A percentile compares a stretch with the other conserved stretches of the same genome.
Evolutionary conservation across 352 stramenopile species (phyloP).

Genomic region (Globisporangium irregulare): DNA sequence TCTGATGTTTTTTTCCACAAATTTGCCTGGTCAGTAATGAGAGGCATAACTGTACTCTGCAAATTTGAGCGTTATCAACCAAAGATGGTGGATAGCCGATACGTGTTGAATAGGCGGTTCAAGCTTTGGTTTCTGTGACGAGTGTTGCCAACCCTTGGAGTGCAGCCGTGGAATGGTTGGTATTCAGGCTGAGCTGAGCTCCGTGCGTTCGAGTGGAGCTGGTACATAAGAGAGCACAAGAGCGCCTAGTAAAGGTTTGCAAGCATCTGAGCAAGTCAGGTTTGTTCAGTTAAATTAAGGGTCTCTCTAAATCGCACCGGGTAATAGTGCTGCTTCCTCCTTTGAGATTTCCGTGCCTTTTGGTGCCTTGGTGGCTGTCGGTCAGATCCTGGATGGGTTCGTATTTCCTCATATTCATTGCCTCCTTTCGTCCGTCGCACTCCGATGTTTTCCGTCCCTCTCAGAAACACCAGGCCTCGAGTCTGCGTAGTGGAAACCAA

Average conservation of each 20-base stretch:
- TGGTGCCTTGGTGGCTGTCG: background rate
- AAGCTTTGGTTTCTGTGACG: background rate
- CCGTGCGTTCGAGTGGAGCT: too few relatives aligned
- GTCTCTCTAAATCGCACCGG: background rate
- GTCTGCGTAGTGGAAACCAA: background rate
- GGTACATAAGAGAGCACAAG: too few relatives aligned
- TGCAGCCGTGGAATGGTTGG: background rate
- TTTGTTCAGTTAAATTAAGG: background rate
- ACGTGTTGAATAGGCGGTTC: background rate
- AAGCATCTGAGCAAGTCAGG: too few relatives aligned
- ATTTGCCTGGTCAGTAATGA: too few relatives aligned
- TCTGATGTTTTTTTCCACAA: too few relatives aligned
- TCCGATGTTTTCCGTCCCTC: background rate
- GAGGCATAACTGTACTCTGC: too few relatives aligned
- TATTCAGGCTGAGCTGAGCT: background rate
- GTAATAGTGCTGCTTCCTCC: background rate
- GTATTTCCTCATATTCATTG: background rate
- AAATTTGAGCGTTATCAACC: too few relatives aligned
- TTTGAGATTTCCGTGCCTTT: background rate
- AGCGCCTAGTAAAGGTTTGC: too few relatives aligned
- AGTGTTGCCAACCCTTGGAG: background rate
- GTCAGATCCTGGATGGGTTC: background rate
- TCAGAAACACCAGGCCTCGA: background rate
- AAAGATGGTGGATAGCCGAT: background rate
- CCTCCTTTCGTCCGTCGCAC: background rate